A percentile compares a stretch with the other conserved stretches of the same genome.
These are phyloP conservation scores for Thermomucor indicae-seudaticae DNA, from an alignment of 371 early-diverging fungal genomes.

Conservation along the genomic window DNA sequence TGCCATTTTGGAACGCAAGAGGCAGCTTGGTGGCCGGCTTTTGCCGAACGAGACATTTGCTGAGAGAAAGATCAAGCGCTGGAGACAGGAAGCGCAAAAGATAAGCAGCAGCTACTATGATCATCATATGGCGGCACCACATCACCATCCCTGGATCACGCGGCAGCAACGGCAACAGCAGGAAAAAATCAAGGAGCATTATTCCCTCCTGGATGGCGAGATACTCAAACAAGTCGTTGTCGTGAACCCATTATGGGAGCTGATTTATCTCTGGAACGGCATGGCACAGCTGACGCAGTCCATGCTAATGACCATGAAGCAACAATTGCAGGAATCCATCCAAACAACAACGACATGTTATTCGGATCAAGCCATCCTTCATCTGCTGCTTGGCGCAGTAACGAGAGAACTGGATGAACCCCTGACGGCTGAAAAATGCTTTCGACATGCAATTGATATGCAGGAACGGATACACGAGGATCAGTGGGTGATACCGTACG, in stretches of 20 bases:
- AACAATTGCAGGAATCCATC: constrained; percentile 4
- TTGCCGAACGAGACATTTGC: constrained; percentile 46
- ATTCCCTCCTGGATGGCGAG: constrained; percentile 19
- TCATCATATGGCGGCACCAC: too few species aligned
- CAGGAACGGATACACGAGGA: constrained; percentile 10
- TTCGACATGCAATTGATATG: constrained; percentile 9
- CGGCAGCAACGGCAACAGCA: constrained; percentile 6
- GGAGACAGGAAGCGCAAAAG: constrained; percentile 19
- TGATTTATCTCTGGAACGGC: constrained; percentile 48
- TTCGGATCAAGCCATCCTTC: constrained; percentile 21
- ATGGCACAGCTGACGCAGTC: constrained; percentile 26
- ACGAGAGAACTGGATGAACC: constrained; percentile 32
- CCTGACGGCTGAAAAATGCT: constrained; percentile 22
- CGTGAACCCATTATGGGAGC: constrained; percentile 44
- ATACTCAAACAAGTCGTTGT: constrained; percentile 23
- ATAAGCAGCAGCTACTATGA: constrained; percentile 5
- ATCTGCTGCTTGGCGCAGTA: constrained; percentile 32
- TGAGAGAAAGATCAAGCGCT: constrained; percentile 37
- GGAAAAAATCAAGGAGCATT: constrained; percentile 11
- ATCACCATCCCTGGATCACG: constrained; percentile 6
- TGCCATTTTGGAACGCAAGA: constrained; percentile 25
- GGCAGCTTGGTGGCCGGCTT: constrained; percentile 26
- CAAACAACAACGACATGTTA: neutral
- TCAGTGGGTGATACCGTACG: constrained; percentile 23
- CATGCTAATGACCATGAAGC: constrained; percentile 25